A percentile compares a stretch with the other conserved stretches of the same genome.
Evolutionary conservation across 83 land plant species (phyloP).

Genomic region (Thuja plicata): DNA sequence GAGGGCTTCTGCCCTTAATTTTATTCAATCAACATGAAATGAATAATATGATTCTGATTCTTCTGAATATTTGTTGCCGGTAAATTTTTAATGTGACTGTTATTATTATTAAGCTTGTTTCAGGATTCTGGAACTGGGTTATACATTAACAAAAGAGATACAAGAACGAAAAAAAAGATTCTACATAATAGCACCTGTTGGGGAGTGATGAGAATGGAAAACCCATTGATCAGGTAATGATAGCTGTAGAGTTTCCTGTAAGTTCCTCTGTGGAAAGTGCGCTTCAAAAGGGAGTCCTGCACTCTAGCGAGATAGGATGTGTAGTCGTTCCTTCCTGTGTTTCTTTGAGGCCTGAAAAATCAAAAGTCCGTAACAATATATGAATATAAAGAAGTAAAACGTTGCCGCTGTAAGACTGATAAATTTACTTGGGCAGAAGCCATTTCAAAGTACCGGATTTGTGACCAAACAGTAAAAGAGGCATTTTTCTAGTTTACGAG

Average conservation of each 20-base stretch:
- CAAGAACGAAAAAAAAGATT: neutral
- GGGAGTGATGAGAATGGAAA: constrained; percentile 74
- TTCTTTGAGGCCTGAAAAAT: constrained; percentile 1
- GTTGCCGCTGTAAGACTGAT: neutral
- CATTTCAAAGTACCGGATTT: neutral
- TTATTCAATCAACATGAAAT: neutral
- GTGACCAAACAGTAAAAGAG: neutral
- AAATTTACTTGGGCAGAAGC: neutral
- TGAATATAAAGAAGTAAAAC: neutral
- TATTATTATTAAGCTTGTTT: neutral
- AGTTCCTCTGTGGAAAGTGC: constrained; percentile 49
- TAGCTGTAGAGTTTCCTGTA: constrained; percentile 90
- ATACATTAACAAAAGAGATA: neutral
- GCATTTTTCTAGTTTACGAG: neutral
- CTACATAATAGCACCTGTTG: constrained; percentile 59
- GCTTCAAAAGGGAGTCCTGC: constrained; percentile 70
- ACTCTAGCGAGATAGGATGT: constrained; percentile 43
- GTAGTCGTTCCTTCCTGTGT: constrained; percentile 7
- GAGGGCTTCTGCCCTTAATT: neutral
- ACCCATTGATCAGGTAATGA: constrained; percentile 86
- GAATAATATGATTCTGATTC: neutral
- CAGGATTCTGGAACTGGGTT: neutral
- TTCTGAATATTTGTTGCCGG: neutral
- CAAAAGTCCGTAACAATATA: neutral
- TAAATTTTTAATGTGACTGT: neutral